Base-by-base conservation (phyloP, 2,329 filamentous ascomycete species). In the Botrytis medusae region DNA sequence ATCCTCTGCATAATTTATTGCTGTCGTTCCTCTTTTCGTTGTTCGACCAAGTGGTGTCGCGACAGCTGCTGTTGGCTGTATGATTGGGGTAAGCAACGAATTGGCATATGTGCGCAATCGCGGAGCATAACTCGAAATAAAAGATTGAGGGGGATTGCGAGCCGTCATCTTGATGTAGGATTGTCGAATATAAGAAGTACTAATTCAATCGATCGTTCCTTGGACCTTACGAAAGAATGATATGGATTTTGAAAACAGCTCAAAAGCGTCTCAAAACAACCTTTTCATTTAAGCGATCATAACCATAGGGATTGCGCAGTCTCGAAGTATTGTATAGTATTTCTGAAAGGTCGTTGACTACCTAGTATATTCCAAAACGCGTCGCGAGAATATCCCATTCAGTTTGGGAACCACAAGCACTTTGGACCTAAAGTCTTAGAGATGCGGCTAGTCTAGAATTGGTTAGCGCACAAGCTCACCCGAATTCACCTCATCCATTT, bases 1-100 rank as follows among this genome's bases (percentile, higher is more conserved):
- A 82, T 98, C 95, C 82, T 99, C 96, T 37, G 96, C 95, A 81
- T 99, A 99, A 84, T 98, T 99, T 84, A 98, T 96, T 76, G 95
- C 93, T 48, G 93, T 96, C 2, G 96, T 98, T 73, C 96, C 96
- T 83, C 96, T 92, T 85, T 99, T 98, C 14, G 96, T 98, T n/a
- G 93, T 97, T 81, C 95, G 90, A 78, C 93, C 88, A 74, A 88
- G 85, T 57, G 91, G 89, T 37, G 90, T 91, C 3, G 89, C 83
- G n/a, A 89, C 87, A 73, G 86, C 86, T 77, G 91, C 87, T 75
- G 90, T 90, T 72, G 88, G 88, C 76, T 92, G 93, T 75, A 95
- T 88, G 75, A 96, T 90, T 51, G 95, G 95, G 37, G 93, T 93
- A 75, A 98, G 89, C 72, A 98, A 90, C 54, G 95, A 93, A 85